These are phyloP conservation scores for Blastocystis sp. DNA, from an alignment of 352 stramenopile genomes.

Conservation along the genomic window DNA sequence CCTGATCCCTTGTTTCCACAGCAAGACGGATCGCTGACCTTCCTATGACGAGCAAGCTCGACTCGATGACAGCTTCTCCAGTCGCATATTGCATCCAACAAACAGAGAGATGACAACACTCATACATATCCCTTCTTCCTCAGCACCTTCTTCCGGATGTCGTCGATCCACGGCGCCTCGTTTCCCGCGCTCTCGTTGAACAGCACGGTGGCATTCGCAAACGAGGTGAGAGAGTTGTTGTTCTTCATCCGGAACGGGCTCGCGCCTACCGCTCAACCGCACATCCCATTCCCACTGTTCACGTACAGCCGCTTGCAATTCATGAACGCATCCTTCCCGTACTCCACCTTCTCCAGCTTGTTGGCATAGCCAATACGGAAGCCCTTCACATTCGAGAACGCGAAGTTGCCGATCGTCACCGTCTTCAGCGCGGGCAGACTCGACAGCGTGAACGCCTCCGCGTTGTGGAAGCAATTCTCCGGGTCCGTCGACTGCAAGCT, in stretches of 20 bases:
- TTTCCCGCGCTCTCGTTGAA: background rate
- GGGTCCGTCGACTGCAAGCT: background rate
- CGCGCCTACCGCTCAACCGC: background rate
- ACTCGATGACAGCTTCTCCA: conserved; percentile 17
- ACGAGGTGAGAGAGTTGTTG: background rate
- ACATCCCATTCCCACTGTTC: background rate
- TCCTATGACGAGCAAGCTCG: conserved; percentile 25
- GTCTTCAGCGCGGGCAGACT: background rate
- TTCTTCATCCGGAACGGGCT: background rate
- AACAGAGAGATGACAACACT: background rate
- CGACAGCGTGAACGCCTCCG: background rate
- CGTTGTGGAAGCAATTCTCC: background rate
- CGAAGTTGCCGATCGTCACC: conserved; percentile 15
- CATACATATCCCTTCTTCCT: background rate
- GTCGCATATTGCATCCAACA: conserved; percentile 16
- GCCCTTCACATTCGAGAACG: background rate
- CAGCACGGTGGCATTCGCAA: background rate
- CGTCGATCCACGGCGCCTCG: background rate
- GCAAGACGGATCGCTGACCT: background rate
- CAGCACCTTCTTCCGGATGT: background rate
- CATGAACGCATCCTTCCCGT: background rate
- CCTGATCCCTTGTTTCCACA: background rate
- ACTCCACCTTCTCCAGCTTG: background rate
- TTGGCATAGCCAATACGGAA: background rate
- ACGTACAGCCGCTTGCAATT: conserved; percentile 10